phyloP scores from a whole-genome alignment of 768 basidiomycete genomes.

The Calocera viscosa region DNA sequence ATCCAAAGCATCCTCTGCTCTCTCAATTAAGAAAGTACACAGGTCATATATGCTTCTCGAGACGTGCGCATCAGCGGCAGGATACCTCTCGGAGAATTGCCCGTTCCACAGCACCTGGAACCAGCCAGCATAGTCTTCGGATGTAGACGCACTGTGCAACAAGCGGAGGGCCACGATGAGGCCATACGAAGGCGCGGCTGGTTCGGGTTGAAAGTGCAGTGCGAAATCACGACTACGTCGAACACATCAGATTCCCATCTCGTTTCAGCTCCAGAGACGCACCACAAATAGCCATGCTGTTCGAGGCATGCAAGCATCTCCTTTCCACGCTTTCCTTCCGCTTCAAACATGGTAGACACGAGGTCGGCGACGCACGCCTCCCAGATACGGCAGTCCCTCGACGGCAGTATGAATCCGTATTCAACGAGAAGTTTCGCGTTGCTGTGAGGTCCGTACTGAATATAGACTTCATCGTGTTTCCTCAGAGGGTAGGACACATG shows the following conservation, averaged over 20 bases:
- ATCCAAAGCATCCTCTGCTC: not conserved
- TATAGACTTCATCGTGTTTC: constrained; percentile 52
- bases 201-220: constrained; percentile 45
- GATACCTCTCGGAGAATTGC: not conserved
- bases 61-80: not conserved
- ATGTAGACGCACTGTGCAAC: constrained; percentile 29
- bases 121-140: not conserved
- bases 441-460: constrained; percentile 70
- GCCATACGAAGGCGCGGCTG: constrained; percentile 69
- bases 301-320: constrained; percentile 44
- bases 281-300: constrained; percentile 78
- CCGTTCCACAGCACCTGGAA: not conserved
- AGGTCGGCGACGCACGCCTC: constrained; percentile 53
- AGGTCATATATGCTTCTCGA: not conserved
- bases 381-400: constrained; percentile 23
- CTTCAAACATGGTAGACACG: constrained; percentile 40
- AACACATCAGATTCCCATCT: not conserved
- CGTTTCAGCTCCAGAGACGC: constrained; percentile 6
- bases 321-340: constrained; percentile 30
- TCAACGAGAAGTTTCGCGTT: constrained; percentile 72
- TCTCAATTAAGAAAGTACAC: not conserved
- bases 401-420: constrained; percentile 62
- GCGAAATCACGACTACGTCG: constrained; percentile 57
- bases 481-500: constrained; percentile 21
- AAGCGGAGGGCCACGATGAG: constrained; percentile 60